Percentiles rank a stretch among this genome's conserved stretches.
Evolutionary conservation across 148 eudicot species (phyloP).

Genomic region (Spergularia bocconei): DNA sequence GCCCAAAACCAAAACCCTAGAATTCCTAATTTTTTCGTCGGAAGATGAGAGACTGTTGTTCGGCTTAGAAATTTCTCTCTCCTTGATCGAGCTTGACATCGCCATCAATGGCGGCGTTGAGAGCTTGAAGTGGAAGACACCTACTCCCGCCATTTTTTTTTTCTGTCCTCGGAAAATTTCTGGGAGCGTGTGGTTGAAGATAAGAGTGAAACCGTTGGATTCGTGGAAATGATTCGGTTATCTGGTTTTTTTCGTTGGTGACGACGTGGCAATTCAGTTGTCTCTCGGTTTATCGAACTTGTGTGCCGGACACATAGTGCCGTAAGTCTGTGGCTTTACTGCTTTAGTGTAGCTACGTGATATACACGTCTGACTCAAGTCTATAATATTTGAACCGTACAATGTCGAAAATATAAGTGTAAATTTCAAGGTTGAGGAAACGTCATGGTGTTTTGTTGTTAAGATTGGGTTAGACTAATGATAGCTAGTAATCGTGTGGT

Average conservation of each 20-base stretch:
- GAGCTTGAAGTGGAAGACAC: conserved; percentile 34
- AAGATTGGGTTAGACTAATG: too few relatives aligned
- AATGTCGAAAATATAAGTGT: too few relatives aligned
- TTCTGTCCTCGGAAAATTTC: background rate
- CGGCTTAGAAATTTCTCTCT: conserved; percentile 23
- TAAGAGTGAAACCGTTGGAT: conserved; percentile 4
- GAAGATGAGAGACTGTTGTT: conserved; percentile 21
- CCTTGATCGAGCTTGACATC: conserved; percentile 29
- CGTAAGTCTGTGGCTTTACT: too few relatives aligned
- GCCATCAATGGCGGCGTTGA: conserved; percentile 27
- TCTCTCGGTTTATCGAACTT: background rate
- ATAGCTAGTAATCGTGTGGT: too few relatives aligned
- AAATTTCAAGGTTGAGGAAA: too few relatives aligned
- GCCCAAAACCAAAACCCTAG: conserved; percentile 77
- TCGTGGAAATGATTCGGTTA: background rate
- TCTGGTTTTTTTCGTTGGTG: conserved; percentile 9
- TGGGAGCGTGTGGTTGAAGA: background rate
- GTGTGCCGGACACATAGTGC: too few relatives aligned
- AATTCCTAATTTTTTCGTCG: conserved; percentile 34
- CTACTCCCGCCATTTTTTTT: conserved; percentile 47
- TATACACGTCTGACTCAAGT: too few relatives aligned
- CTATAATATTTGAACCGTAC: too few relatives aligned
- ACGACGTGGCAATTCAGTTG: conserved; percentile 31
- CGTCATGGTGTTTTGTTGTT: too few relatives aligned
- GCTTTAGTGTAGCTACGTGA: too few relatives aligned